Evolutionary conservation across 2,329 filamentous ascomycete species (phyloP), one percentile per base, ranked within the genome.

Genomic region (Aspergillus fijiensis): DNA sequence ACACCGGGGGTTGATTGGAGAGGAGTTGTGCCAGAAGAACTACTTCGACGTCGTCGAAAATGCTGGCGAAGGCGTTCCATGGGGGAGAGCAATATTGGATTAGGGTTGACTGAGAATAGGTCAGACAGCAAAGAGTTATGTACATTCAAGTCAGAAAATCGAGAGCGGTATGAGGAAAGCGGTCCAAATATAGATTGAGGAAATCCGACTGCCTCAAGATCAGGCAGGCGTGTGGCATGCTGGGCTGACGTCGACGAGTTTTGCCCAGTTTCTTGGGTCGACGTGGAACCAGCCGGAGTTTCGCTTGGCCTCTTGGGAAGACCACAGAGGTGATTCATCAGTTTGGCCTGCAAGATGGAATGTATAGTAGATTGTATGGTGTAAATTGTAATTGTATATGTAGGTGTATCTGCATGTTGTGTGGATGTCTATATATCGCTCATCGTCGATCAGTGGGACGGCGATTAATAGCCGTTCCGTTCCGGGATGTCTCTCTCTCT

Each of bases 161-260:
- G 19, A 45, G 39, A n/a, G 39, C 39, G 39, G 16, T 5, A 45
- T n/a, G 14, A 45, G 14, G 16, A 19, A 45, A 45, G 39, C 16
- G 16, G 16, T 16, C 9, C 27, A 49, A 31, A 21, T 54, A 39
- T 51, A 39, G 27, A 33, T 48, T 39, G 47, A 55, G 39, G 12
- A 14, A 27, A 7, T 35, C 45, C 27, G 27, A 45, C 42, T 21
- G 39, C 49, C 49, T 25, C 49, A 12, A 29, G 27, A 45, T n/a
- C 16, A 45, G 39, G 39, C 39, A 45, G 39, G 39, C 39, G 16
- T 19, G 39, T 23, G 49, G 45, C 53, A 49, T 55, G 57, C 59
- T 54, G 60, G 56, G 59, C 60, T 67, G 65, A 67, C 64, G 65
- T 67, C 64, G 62, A 67, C 60, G 65, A 65, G 57, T 65, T 49